A percentile compares a stretch with the other conserved stretches of the same genome.
These are phyloP conservation scores for Cordyceps cicadae DNA, from an alignment of 2,329 filamentous ascomycete genomes.

Conservation along the genomic window DNA sequence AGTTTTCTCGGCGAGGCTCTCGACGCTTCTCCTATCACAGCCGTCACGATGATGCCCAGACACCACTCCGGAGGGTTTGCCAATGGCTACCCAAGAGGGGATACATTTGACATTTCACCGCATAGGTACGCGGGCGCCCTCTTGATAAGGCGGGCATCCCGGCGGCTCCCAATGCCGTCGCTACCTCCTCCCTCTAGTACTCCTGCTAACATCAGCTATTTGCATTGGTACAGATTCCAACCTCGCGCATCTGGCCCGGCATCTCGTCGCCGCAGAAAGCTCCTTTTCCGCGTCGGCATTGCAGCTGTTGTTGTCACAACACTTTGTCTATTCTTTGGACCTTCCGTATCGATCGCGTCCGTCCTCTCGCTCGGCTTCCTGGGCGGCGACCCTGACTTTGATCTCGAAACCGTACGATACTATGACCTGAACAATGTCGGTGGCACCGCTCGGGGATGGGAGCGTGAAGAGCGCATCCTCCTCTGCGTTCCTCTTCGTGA, in stretches of 20 bases:
- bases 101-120: conserved; percentile 79
- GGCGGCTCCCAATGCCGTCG: neutral
- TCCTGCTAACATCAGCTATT: neutral
- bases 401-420: conserved; percentile 92
- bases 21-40: neutral
- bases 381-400: conserved; percentile 57
- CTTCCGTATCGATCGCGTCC: conserved; percentile 53
- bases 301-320: conserved; percentile 51
- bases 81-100: conserved; percentile 73
- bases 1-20: neutral
- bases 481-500: conserved; percentile 92
- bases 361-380: conserved; percentile 63
- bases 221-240: conserved; percentile 58
- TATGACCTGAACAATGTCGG: conserved; percentile 90
- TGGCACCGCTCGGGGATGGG: conserved; percentile 89
- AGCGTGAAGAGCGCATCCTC: conserved; percentile 88
- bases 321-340: conserved; percentile 68
- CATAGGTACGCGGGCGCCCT: conserved; percentile 57
- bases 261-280: conserved; percentile 62
- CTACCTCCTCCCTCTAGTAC: neutral
- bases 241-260: conserved; percentile 67
- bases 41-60: conserved; percentile 71
- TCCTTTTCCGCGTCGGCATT: conserved; percentile 60
- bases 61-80: conserved; percentile 67
- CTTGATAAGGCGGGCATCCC: neutral